Evolutionary conservation across 257 asterid species (phyloP).

Genomic region (Solanum medicagineum): DNA sequence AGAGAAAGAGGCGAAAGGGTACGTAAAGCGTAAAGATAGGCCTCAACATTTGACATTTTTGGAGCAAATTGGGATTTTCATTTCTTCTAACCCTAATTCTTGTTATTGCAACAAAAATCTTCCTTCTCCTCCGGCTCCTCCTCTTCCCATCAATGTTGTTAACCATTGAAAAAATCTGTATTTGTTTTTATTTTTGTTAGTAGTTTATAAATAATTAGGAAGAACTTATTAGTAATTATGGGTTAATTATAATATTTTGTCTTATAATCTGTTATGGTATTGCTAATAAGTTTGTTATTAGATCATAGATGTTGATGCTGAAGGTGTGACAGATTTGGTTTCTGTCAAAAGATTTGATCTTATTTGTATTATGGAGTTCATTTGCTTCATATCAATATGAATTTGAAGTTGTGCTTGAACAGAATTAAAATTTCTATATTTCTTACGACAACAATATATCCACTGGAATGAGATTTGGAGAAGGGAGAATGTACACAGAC

Average conservation of each 20-base stretch:
- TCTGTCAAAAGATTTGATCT: background rate
- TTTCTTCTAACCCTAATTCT: conserved; percentile 6
- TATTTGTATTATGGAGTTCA: background rate
- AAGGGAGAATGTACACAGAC: too few species aligned
- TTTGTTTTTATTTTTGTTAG: background rate
- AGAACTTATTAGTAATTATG: background rate
- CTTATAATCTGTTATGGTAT: background rate
- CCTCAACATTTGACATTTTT: conserved; percentile 45
- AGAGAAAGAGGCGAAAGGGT: conserved; percentile 55
- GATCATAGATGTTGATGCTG: background rate
- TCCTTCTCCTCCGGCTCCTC: background rate
- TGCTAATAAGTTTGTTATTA: background rate
- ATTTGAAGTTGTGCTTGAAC: background rate
- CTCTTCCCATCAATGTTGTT: background rate
- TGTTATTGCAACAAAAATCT: background rate
- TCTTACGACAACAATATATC: too few species aligned
- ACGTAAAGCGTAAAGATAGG: conserved; percentile 56
- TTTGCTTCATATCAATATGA: background rate
- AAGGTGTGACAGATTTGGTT: background rate
- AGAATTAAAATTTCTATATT: too few species aligned
- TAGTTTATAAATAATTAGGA: background rate
- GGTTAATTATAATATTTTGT: background rate
- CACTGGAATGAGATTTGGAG: too few species aligned
- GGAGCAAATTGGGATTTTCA: conserved; percentile 47
- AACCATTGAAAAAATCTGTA: background rate